Conservation (phyloP, 169 alveolate genomes). For the Plasmodium falciparum region DNA sequence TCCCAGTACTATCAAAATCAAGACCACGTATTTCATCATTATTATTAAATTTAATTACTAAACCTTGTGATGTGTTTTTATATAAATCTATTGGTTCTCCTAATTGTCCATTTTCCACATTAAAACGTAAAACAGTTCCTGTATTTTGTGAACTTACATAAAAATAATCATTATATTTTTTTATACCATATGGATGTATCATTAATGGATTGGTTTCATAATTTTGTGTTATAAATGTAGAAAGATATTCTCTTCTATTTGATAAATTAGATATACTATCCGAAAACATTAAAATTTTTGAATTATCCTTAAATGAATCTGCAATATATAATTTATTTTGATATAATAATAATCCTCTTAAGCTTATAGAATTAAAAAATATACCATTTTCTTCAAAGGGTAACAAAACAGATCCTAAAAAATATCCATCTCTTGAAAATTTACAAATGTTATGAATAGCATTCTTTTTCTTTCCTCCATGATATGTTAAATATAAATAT, state of each 20-base stretch:
- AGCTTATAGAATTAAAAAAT: conserved; percentile 63
- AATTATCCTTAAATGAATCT: conserved; percentile 60
- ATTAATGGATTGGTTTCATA: conserved; percentile 49
- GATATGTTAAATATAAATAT: conserved; percentile 66
- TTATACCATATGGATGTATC: conserved; percentile 75
- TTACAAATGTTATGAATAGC: conserved; percentile 72
- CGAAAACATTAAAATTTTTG: conserved; percentile 64
- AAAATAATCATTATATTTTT: conserved; percentile 50
- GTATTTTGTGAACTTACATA: conserved; percentile 76
- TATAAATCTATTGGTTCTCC: conserved; percentile 23
- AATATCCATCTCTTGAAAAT: conserved; percentile 77
- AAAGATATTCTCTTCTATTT: conserved; percentile 63
- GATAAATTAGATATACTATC: conserved; percentile 32
- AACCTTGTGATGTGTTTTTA: conserved; percentile 19
- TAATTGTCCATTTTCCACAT: conserved; percentile 19
- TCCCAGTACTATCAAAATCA: conserved; percentile 57
- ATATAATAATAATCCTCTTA: conserved; percentile 71
- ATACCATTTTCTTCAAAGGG: conserved; percentile 75
- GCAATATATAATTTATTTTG: conserved; percentile 38
- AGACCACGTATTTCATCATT: conserved; percentile 77
- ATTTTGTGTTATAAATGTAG: conserved; percentile 49
- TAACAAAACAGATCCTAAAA: conserved; percentile 60
- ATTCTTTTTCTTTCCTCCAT: conserved; percentile 76
- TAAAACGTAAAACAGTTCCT: conserved; percentile 58
- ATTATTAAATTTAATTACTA: conserved; percentile 56